Evolutionary conservation across 306 rosid species (phyloP).

Genomic region (Trifolium subterraneum): DNA sequence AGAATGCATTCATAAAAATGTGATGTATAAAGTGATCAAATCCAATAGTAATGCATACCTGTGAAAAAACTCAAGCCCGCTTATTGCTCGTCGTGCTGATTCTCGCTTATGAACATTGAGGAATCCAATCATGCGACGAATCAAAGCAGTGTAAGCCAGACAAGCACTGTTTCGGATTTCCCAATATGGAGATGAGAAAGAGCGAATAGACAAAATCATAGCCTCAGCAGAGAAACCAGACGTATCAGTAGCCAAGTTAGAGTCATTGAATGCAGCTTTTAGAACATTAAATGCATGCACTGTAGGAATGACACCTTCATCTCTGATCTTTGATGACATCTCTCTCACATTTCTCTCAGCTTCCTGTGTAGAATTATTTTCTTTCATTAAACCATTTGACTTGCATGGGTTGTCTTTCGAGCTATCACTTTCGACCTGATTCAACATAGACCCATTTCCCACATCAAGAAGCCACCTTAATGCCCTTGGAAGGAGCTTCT

Average conservation of each 20-base stretch:
- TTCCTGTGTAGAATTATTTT: constrained; percentile 37
- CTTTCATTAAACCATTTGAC: constrained; percentile 48
- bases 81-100: constrained; percentile 81
- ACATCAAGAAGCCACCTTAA: constrained; percentile 91
- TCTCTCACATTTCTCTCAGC: constrained; percentile 52
- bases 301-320: constrained; percentile 96
- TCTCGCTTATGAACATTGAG: constrained; percentile 94
- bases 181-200: constrained; percentile 97
- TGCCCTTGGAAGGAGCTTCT: constrained; percentile 92
- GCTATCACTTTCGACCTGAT: constrained; percentile 53
- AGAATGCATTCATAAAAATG: neutral
- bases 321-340: constrained; percentile 74
- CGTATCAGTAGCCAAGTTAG: constrained; percentile 89
- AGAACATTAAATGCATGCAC: constrained; percentile 94
- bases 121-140: constrained; percentile 93
- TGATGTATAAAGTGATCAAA: constrained; percentile 17
- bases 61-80: constrained; percentile 94
- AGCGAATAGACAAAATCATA: constrained; percentile 69
- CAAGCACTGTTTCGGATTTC: constrained; percentile 97
- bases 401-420: constrained; percentile 45
- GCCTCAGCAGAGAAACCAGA: constrained; percentile 98
- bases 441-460: constrained; percentile 64
- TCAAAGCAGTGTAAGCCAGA: constrained; percentile 90
- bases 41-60: constrained; percentile 58
- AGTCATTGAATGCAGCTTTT: constrained; percentile 91